Evolutionary conservation across 1,139 yeast species (phyloP), one percentile per base, ranked within the genome.

Genomic region (Pichia sp.): DNA sequence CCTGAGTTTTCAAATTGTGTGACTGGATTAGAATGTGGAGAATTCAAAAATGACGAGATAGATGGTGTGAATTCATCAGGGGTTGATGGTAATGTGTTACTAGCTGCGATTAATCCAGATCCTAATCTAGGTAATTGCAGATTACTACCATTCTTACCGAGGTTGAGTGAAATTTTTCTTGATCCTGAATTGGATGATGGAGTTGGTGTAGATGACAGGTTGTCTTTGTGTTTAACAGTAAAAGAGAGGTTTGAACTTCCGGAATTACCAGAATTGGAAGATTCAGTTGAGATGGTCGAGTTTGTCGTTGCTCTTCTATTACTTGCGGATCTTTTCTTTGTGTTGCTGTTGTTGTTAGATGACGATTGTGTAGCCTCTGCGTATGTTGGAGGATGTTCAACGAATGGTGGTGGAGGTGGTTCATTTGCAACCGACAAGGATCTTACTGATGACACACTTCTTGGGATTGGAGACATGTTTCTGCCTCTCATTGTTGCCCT

Each of bases 51-150:
- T 36, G 46, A 27, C n/a, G 72, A 71, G 12, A 72, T 69, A 7
- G 77, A 72, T 34, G 69, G 73, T 10, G 57, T 48, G 7, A 53
- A 43, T 11, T 58, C 50, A 38, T 69, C 73, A 41, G 67, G 63
- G 47, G 63, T 65, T 14, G 17, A 27, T 31, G 38, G 8, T 14
- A 32, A 31, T 4, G 34, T 37, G 12, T 31, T 38, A 8, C 42
- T 42, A 3, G 42, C 37, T 5, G 36, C 36, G 14, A 21, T 21
- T 28, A 37, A 15, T 9, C 40, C 31, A 22, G 40, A 37, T 14
- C 40, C 34, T n/a, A 38, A 9, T 15, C 47, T 37, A 15, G 44
- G 40, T 31, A 42, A 20, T 15, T 36, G 44, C 12, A 17, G 9
- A n/a, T 18, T 32, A 17, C 37, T 38, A 7, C 40, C 40, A 17